phyloP scores from a whole-genome alignment of 2,329 filamentous ascomycete genomes.

The Corinectria fuckeliana region DNA sequence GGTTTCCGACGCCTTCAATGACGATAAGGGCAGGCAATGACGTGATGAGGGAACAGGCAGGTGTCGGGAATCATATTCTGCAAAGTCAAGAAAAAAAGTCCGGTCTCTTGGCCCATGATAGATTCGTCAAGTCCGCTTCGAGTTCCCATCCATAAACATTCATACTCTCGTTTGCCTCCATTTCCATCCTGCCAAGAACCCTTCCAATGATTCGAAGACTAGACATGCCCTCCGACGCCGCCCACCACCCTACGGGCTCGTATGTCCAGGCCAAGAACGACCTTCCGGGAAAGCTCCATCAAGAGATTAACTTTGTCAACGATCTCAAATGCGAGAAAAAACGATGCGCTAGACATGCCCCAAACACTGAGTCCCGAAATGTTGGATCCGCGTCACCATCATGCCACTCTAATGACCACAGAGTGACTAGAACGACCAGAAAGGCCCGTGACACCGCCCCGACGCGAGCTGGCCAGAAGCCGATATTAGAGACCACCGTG shows the following conservation, averaged over 20 bases:
- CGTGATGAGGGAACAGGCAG: neutral
- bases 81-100: slow-evolving; percentile 26
- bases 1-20: neutral
- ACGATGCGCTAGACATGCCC: slow-evolving; percentile 10
- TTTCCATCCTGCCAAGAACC: slow-evolving; percentile 29
- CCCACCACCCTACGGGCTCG: slow-evolving; percentile 18
- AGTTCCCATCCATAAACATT: slow-evolving; percentile 35
- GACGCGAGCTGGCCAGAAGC: slow-evolving; percentile 9
- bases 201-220: slow-evolving; percentile 26
- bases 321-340: slow-evolving; percentile 24
- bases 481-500: slow-evolving; percentile 30
- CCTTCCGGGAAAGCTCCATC: slow-evolving; percentile 22
- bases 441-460: slow-evolving; percentile 4
- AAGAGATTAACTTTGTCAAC: slow-evolving; percentile 21
- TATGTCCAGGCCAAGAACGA: slow-evolving; percentile 22
- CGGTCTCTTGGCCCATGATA: slow-evolving; percentile 38
- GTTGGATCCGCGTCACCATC: neutral
- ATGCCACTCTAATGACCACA: slow-evolving; percentile 3
- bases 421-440: neutral
- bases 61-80: slow-evolving; percentile 12
- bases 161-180: slow-evolving; percentile 35
- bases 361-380: slow-evolving; percentile 1
- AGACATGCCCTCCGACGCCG: slow-evolving; percentile 18
- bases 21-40: neutral
- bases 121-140: slow-evolving; percentile 36